phyloP scores from a whole-genome alignment of 2,329 filamentous ascomycete species.

The Pseudocercospora pini-densiflorae region DNA sequence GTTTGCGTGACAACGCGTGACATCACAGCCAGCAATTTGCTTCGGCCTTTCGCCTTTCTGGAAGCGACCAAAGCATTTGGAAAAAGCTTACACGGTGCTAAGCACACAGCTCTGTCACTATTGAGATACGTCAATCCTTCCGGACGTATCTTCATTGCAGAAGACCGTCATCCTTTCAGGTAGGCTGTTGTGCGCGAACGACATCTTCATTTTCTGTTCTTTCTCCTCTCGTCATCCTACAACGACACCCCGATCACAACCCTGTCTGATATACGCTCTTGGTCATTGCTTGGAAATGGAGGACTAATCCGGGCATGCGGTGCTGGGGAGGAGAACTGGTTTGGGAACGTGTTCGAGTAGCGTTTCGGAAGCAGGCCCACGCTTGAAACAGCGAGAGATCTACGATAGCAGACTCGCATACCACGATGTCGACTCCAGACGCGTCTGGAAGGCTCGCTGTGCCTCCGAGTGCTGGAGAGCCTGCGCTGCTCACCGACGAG shows the following conservation, averaged over 20 bases:
- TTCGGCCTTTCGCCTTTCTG: background rate
- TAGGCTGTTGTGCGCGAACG: background rate
- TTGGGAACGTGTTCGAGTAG: background rate
- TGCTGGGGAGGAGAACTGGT: background rate
- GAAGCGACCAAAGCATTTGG: background rate
- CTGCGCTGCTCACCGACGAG: constrained; percentile 19
- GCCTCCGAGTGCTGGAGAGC: background rate
- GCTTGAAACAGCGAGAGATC: background rate
- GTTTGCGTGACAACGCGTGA: background rate
- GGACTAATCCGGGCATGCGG: background rate
- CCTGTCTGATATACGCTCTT: background rate
- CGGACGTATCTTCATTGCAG: background rate
- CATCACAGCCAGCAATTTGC: background rate
- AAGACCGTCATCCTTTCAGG: background rate
- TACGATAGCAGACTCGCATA: background rate
- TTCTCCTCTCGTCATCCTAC: background rate
- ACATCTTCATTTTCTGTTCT: background rate
- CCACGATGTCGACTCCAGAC: constrained; percentile 7
- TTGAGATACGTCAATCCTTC: background rate
- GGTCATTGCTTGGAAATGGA: background rate
- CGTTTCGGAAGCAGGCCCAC: background rate
- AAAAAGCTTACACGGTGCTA: background rate
- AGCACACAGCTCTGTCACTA: background rate
- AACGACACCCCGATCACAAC: background rate
- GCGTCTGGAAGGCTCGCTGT: constrained; percentile 1